phyloP scores from a whole-genome alignment of 768 basidiomycete species.

The Daedaleopsis sinensis region DNA sequence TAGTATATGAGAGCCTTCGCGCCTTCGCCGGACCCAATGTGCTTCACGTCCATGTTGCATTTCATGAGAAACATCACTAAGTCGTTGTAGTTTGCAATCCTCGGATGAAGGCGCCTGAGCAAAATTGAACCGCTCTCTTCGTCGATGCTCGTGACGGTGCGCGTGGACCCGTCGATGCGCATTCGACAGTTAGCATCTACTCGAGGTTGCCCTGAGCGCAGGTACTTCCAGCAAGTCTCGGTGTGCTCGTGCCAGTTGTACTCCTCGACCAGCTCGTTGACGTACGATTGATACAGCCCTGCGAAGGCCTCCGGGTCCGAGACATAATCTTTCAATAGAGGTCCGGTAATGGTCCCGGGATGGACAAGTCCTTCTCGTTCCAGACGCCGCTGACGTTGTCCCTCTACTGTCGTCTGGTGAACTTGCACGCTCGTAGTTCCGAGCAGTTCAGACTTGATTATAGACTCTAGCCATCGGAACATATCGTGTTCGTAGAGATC shows the following conservation, averaged over 20 bases:
- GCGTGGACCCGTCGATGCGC: slow-evolving; percentile 14
- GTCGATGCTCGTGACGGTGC: slow-evolving; percentile 2
- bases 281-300: background rate
- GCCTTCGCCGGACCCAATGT: slow-evolving; percentile 36
- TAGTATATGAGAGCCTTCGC: slow-evolving; percentile 39
- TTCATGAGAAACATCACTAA: slow-evolving; percentile 17
- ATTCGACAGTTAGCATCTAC: slow-evolving; percentile 8
- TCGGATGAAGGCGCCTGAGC: slow-evolving; percentile 13
- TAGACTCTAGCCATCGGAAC: background rate
- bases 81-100: slow-evolving; percentile 8
- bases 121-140: slow-evolving; percentile 2
- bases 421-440: too few relatives aligned
- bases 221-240: slow-evolving; percentile 24
- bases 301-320: background rate
- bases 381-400: background rate
- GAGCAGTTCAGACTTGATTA: background rate
- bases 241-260: slow-evolving; percentile 11
- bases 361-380: background rate
- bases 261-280: background rate
- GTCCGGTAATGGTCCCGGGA: background rate
- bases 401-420: background rate
- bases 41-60: slow-evolving; percentile 36
- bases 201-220: slow-evolving; percentile 2
- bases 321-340: background rate
- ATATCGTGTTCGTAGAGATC: background rate